phyloP scores from a whole-genome alignment of 495 filamentous ascomycete species.

The Elasticomyces elasticus region DNA sequence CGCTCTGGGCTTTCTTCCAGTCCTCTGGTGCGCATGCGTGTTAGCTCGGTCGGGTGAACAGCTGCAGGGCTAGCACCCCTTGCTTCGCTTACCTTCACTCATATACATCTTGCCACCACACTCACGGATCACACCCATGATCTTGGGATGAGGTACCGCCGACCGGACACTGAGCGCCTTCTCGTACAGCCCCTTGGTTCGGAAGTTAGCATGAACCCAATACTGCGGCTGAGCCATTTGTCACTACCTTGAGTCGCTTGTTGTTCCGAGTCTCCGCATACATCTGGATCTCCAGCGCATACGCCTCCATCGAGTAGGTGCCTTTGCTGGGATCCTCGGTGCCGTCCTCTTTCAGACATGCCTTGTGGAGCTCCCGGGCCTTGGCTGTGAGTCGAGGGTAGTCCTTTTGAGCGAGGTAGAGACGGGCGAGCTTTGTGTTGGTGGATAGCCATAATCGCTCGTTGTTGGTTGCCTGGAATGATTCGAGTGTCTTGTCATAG shows the following conservation, averaged over 20 bases:
- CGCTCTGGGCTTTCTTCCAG: slow-evolving; percentile 92
- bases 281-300: slow-evolving; percentile 97
- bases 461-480: slow-evolving; percentile 96
- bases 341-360: slow-evolving; percentile 82
- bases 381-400: slow-evolving; percentile 74
- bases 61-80: slow-evolving; percentile 3
- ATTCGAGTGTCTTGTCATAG: slow-evolving; percentile 83
- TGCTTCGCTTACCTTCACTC: slow-evolving; percentile 59
- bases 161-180: slow-evolving; percentile 82
- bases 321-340: slow-evolving; percentile 91
- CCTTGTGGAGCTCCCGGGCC: slow-evolving; percentile 75
- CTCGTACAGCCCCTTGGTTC: slow-evolving; percentile 61
- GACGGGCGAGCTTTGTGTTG: slow-evolving; percentile 87
- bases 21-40: slow-evolving; percentile 59
- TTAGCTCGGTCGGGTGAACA: slow-evolving; percentile 7
- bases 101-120: slow-evolving; percentile 99
- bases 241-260: slow-evolving; percentile 75
- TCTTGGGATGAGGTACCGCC: slow-evolving; percentile 93
- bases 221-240: neutral
- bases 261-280: slow-evolving; percentile 94
- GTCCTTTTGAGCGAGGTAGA: slow-evolving; percentile 85
- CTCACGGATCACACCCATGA: slow-evolving; percentile 97
- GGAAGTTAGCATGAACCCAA: neutral
- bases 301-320: slow-evolving; percentile 90
- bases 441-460: slow-evolving; percentile 97